Evolutionary conservation across 768 basidiomycete genomes (phyloP), one percentile per base, ranked within the genome.

Genomic region (Nidularia pulvinata): DNA sequence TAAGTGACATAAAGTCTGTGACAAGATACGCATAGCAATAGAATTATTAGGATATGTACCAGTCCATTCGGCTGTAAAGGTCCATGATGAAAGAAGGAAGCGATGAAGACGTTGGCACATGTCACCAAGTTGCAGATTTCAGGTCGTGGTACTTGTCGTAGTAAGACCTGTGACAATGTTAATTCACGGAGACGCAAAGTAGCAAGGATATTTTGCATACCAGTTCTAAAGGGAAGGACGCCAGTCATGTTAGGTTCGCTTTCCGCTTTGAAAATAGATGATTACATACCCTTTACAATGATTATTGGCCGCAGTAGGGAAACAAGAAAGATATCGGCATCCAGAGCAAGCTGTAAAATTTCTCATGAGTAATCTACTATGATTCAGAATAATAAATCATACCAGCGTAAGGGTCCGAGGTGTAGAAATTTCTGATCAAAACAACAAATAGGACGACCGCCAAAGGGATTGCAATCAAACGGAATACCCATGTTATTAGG

Each of bases 241-340:
- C n/a, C n/a, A n/a, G n/a, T n/a, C n/a, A n/a, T n/a, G n/a, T n/a
- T n/a, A n/a, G n/a, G n/a, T n/a, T n/a, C n/a, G n/a, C n/a, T n/a
- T n/a, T n/a, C n/a, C n/a, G n/a, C n/a, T n/a, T n/a, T n/a, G n/a
- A n/a, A n/a, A n/a, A 32, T 37, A 33, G 52, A 44, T 25, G 37
- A 34, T n/a, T n/a, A 72, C 77, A 14, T 60, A 80, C 78, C 81
- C 81, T 72, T 80, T 65, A 61, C 90, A 93, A 54, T 86, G 70
- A 61, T 88, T 83, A 56, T 91, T 93, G 1, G 80, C 70, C 34
- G 76, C 68, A 6, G 87, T 89, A 1, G 95, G 95, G 66, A 95
- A 84, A 61, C 95, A 97, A 1, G 92, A 94, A 4, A 97, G 72
- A 67, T 92, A 97, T 48, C 92, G 84, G 66, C 95, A 97, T 58